phyloP scores from a whole-genome alignment of 1,284 basidiomycete genomes.

The Cerrena zonata region DNA sequence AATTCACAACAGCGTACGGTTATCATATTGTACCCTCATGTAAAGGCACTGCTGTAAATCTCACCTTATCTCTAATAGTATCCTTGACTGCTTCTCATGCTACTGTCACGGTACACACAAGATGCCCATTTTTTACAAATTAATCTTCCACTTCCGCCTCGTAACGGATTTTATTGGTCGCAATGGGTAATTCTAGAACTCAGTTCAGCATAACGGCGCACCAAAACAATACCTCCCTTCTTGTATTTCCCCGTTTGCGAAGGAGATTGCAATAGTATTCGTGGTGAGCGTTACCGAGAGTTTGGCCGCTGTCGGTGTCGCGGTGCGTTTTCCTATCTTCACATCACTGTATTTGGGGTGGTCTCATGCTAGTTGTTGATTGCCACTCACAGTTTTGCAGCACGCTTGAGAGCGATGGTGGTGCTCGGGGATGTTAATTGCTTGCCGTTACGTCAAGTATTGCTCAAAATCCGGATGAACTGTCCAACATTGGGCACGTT shows the following conservation, averaged over 20 bases:
- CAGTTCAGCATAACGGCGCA: background rate
- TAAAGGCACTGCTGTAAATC: too few species aligned
- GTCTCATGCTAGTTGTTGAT: background rate
- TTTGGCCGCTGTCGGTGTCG: background rate
- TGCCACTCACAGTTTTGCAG: background rate
- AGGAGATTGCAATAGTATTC: background rate
- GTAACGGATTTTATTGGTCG: background rate
- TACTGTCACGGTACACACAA: background rate
- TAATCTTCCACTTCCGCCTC: background rate
- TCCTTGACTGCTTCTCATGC: background rate
- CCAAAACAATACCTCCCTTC: background rate
- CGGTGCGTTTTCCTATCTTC: constrained; percentile 7
- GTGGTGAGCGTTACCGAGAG: background rate
- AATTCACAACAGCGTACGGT: background rate
- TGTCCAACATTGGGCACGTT: background rate
- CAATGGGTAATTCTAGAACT: background rate
- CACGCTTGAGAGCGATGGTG: background rate
- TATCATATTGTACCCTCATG: background rate
- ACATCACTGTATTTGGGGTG: background rate
- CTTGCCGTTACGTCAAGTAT: background rate
- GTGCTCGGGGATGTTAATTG: background rate
- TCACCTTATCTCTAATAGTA: too few species aligned
- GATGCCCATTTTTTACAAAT: background rate
- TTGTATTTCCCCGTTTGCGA: background rate
- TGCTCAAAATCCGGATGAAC: background rate